Evolutionary conservation across 495 filamentous ascomycete species (phyloP).

Genomic region (Ramalina intermedia): DNA sequence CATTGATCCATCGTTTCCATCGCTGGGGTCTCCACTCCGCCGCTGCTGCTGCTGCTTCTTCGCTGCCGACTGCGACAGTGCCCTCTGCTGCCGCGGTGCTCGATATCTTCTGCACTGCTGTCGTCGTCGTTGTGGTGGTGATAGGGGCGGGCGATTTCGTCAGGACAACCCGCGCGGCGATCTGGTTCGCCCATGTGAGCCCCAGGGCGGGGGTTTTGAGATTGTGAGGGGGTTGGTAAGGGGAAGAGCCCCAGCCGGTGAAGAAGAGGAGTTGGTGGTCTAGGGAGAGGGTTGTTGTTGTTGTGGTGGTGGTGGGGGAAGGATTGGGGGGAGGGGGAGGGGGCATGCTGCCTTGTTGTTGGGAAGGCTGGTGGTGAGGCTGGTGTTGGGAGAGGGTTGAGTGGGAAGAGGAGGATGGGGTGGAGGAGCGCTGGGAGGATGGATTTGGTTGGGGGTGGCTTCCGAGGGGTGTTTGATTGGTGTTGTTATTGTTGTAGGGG

Average conservation of each 20-base stretch:
- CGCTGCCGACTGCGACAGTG: slow-evolving; percentile 3
- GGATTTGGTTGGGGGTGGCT: not conserved
- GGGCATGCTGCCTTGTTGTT: not conserved
- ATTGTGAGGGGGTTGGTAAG: slow-evolving; percentile 21
- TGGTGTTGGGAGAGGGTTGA: slow-evolving; percentile 12
- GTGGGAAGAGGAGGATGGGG: slow-evolving; percentile 17
- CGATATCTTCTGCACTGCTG: no score
- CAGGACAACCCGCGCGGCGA: slow-evolving; percentile 67
- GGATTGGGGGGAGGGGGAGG: slow-evolving; percentile 17
- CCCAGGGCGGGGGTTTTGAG: slow-evolving; percentile 80
- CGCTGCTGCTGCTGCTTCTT: not conserved
- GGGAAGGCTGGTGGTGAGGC: no score
- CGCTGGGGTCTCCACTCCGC: slow-evolving; percentile 9
- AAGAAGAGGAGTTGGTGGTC: slow-evolving; percentile 88
- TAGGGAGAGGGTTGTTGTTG: slow-evolving; percentile 35
- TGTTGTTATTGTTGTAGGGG: slow-evolving; percentile 10
- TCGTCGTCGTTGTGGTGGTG: no score
- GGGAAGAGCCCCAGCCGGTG: slow-evolving; percentile 65
- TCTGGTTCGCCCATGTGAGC: slow-evolving; percentile 79
- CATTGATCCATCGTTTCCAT: slow-evolving; percentile 50
- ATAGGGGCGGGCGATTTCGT: slow-evolving; percentile 29
- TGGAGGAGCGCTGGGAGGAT: not conserved
- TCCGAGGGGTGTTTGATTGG: slow-evolving; percentile 4
- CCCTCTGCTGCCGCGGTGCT: not conserved
- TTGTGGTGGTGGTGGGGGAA: slow-evolving; percentile 19